Conservation (phyloP, 768 basidiomycete genomes). For the Leccinum pellstonianum region DNA sequence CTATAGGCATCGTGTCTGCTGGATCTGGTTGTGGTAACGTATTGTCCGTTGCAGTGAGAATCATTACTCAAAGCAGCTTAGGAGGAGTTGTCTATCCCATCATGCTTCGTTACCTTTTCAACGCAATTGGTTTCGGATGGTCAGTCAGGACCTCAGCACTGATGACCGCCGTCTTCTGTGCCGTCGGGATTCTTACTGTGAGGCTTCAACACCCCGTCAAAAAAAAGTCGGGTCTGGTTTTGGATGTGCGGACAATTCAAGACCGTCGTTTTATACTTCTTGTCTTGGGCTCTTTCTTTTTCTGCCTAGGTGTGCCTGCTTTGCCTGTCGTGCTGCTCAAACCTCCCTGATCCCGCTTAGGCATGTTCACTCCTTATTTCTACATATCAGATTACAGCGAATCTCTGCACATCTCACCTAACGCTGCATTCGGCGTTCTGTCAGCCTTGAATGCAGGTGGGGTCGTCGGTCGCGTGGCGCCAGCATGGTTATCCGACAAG, state of each 20-base stretch:
- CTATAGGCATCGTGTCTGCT: constrained; percentile 66
- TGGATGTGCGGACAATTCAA: constrained; percentile 34
- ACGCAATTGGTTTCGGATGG: constrained; percentile 58
- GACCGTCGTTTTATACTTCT: constrained; percentile 56
- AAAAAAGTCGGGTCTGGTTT: constrained; percentile 19
- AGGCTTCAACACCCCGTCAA: constrained; percentile 29
- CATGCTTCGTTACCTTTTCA: constrained; percentile 57
- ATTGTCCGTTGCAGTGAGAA: constrained; percentile 12
- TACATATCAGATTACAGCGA: constrained; percentile 63
- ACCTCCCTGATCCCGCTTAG: constrained; percentile 34
- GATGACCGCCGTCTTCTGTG: constrained; percentile 47
- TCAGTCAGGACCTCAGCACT: constrained; percentile 58
- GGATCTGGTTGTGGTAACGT: constrained; percentile 62
- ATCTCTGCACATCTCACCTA: constrained; percentile 36
- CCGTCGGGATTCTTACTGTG: constrained; percentile 47
- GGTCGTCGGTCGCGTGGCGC: constrained; percentile 60
- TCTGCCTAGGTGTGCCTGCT: constrained; percentile 53
- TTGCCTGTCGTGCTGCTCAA: constrained; percentile 1
- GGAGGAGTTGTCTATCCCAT: constrained; percentile 74
- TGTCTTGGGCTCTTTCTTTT: constrained; percentile 52
- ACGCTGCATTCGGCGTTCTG: constrained; percentile 52
- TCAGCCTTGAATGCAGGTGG: constrained; percentile 71
- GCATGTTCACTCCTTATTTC: constrained; percentile 70
- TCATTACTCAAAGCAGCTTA: constrained; percentile 27
- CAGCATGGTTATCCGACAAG: constrained; percentile 61